phyloP scores from a whole-genome alignment of 2,329 filamentous ascomycete genomes.

The Dactylellina leptospora region DNA sequence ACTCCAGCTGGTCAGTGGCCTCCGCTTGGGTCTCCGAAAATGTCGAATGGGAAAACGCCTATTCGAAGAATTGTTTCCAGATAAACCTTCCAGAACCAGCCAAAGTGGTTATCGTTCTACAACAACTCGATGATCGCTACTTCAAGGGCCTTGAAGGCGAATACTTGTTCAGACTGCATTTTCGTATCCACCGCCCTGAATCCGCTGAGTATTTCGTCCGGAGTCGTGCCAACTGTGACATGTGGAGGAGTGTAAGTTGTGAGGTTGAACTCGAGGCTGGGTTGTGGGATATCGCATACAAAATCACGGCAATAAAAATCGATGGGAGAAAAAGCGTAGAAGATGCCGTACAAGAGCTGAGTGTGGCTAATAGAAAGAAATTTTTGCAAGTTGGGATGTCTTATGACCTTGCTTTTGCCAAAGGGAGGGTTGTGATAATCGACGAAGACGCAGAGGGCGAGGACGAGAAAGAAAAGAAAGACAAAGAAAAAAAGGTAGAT shows the following conservation, averaged over 20 bases:
- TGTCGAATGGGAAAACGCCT: constrained; percentile 71
- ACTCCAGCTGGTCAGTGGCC: constrained; percentile 68
- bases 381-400: constrained; percentile 74
- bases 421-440: constrained; percentile 64
- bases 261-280: constrained; percentile 79
- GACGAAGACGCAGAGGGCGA: constrained; percentile 62
- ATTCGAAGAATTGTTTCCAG: constrained; percentile 70
- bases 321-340: constrained; percentile 70
- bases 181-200: constrained; percentile 66
- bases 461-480: constrained; percentile 56
- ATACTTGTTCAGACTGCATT: constrained; percentile 67
- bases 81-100: constrained; percentile 68
- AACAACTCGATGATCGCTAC: constrained; percentile 71
- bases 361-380: constrained; percentile 70
- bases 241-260: constrained; percentile 78
- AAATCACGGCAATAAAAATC: constrained; percentile 70
- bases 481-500: constrained; percentile 64
- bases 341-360: constrained; percentile 70
- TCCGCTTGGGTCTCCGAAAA: constrained; percentile 71
- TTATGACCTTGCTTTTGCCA: constrained; percentile 75
- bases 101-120: constrained; percentile 69
- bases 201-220: constrained; percentile 59
- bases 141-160: constrained; percentile 71
- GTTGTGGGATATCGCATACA: constrained; percentile 78
- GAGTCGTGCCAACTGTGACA: constrained; percentile 59